Evolutionary conservation across 2,329 filamentous ascomycete species (phyloP), one percentile per base, ranked within the genome.

Genomic region (Setomelanomma holmii): DNA sequence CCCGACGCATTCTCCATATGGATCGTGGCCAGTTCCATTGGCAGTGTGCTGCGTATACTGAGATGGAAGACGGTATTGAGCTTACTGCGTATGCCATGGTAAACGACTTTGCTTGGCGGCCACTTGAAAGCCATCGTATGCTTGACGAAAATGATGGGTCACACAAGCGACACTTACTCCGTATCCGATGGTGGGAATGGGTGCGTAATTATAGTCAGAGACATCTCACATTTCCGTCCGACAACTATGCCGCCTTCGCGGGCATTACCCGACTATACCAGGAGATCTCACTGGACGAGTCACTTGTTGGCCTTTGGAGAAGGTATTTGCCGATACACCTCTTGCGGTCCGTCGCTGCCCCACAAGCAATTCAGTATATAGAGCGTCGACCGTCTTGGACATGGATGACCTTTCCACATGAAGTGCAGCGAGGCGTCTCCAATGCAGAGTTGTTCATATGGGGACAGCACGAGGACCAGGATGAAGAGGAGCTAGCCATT

Each of bases 21-120:
- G 35, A 21, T 5, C 8, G 30, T 17, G 34, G 27, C 7, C 49
- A 46, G 22, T 46, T 51, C 40, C 34, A 41, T 4, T 51, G 49
- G 49, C 12, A 51, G 23, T 51, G 49, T 21, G 22, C 22, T 12
- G 7, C 11, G 12, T 4, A 39, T 20, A 42, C 22, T 4, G 49
- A 51, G 27, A 33, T 34, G 7, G 49, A 51, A n/a, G 43, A 51
- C 16, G 43, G 49, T 14, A 42, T 33, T 36, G 23, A 51, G 14
- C 1, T 10, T 3, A 14, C 7, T n/a, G 5, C 20, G 11, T 36
- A 16, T 36, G n/a, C n/a, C 3, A 0, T 16, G 7, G 30, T 22
- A 17, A 2, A 5, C n/a, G 43, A 46, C 12, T 51, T 40, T 12
- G 23, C 5, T n/a, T 22, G 20, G 14, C 12, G 20, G n/a, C 20